Base-by-base conservation (phyloP, 495 filamentous ascomycete genomes). In the Penicillium coprophilum region DNA sequence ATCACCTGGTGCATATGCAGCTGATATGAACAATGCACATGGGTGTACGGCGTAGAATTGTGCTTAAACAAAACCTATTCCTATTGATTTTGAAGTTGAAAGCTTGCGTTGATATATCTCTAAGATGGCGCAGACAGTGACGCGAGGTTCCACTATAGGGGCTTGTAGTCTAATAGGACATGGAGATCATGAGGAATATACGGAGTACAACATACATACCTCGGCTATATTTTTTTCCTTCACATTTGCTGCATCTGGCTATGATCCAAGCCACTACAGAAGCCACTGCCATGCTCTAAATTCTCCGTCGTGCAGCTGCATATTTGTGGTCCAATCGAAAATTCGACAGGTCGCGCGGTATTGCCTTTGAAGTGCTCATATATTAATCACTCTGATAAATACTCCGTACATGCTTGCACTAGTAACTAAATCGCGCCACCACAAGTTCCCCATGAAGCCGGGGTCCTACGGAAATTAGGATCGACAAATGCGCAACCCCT, bases 91-190 rank as follows among this genome's bases (percentile, higher is more conserved):
- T 15, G 13, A 36, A 7, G 13, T 34, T 6, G 0, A 12, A 34
- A 15, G 32, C 5, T 2, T 36, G 2, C 32, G 7, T 28, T 15
- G 23, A 46, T 15, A 46, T 15, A 46, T 27, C 1, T 46, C 24
- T 3, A 19, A 46, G 28, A 30, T 6, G 21, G 44, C 24, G 19
- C 27, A 11, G n/a, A 31, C 17, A 19, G n/a, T 19, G 45, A 2
- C 6, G n/a, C 17, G n/a, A 10, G 45, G 45, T 46, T 17, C 45
- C 45, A 46, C 45, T 46, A 46, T 11, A 46, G 45, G 45, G 45
- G 45, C 44, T 30, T 46, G 9, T 12, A 19, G 30, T 46, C n/a
- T n/a, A 36, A 27, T 17, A 45, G 41, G 8, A 30, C 6, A 6
- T 36, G 6, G 32, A 46, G 45, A 30, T 45, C 21, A 15, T 45